Evolutionary conservation across 2,329 filamentous ascomycete genomes (phyloP), one percentile per base, ranked within the genome.

Genomic region (Pseudocercospora musae): DNA sequence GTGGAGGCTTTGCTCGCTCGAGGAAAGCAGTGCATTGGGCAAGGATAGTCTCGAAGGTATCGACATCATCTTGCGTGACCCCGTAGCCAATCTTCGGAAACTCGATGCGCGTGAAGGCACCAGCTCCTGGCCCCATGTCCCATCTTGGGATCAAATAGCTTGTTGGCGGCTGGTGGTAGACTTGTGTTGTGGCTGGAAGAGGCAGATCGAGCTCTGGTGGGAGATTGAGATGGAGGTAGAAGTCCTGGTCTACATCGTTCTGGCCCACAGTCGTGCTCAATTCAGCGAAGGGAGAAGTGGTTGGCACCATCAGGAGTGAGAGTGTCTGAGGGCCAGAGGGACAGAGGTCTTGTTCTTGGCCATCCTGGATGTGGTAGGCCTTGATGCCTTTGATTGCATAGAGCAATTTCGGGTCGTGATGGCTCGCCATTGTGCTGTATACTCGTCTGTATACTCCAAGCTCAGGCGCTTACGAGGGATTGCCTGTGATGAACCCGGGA

Each of bases 1-100:
- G 69, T 25, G 81, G 87, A 6, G 90, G 87, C 44, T 88, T 82
- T 9, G 91, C 89, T 49, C 92, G 87, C 77, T 98, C 94, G 4
- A 96, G 85, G 76, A 99, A 98, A 1, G 94, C 91, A 1, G 94
- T 98, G 77, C 94, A 98, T 78, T 98, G 92, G n/a, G 94, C 94
- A 56, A 98, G 83, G 67, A 98, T 98, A 2, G 94, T 97, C 81
- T 98, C 94, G 72, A 97, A 98, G 0, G 94, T 98, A 74, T 97
- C 92, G 46, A 96, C 83, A 75, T 97, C 94, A 75, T 98, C 93
- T 76, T 97, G 92, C 0, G 90, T 85, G 25, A 90, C 89, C 0
- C 90, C 87, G 63, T 82, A 87, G 20, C 91, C 91, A 23, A 90
- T 80, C 10, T 66, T 64, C 0, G 93, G 93, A 69, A 99, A 98